Evolutionary conservation across 2,329 filamentous ascomycete genomes (phyloP).

Genomic region (Ceratocystiopsis minuta): DNA sequence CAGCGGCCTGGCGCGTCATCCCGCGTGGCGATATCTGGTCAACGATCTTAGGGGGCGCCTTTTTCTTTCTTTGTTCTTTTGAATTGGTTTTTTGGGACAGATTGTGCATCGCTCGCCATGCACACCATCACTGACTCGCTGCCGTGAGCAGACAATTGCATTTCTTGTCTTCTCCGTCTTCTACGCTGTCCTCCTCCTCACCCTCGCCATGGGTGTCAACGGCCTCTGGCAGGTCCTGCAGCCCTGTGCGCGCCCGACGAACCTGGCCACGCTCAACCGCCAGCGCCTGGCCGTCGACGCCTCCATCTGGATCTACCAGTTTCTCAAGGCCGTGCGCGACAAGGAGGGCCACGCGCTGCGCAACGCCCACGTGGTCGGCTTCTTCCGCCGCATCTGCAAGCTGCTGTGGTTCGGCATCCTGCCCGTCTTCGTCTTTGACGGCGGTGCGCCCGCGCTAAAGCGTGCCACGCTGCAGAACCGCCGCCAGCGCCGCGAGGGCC

Average conservation of each 20-base stretch:
- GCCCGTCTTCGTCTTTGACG: slow-evolving; percentile 96
- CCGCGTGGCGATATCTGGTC: too few species aligned
- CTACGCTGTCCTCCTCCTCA: not conserved
- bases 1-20: not conserved
- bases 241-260: slow-evolving; percentile 87
- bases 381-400: slow-evolving; percentile 97
- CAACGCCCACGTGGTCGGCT: slow-evolving; percentile 90
- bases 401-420: slow-evolving; percentile 90
- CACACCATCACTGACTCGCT: too few species aligned
- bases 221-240: slow-evolving; percentile 93
- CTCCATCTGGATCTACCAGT: slow-evolving; percentile 99
- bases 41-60: too few species aligned
- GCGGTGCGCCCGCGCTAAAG: slow-evolving; percentile 80
- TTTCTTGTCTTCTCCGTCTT: not conserved
- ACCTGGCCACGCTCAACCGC: slow-evolving; percentile 87
- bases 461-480: slow-evolving; percentile 71
- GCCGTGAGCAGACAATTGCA: too few species aligned
- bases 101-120: too few species aligned
- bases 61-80: too few species aligned
- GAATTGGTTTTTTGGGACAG: too few species aligned
- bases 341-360: slow-evolving; percentile 94
- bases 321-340: slow-evolving; percentile 94
- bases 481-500: slow-evolving; percentile 65
- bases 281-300: slow-evolving; percentile 95
- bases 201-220: slow-evolving; percentile 71